Conservation (phyloP, 2,329 filamentous ascomycete species). For the Curvularia eragrostidis region DNA sequence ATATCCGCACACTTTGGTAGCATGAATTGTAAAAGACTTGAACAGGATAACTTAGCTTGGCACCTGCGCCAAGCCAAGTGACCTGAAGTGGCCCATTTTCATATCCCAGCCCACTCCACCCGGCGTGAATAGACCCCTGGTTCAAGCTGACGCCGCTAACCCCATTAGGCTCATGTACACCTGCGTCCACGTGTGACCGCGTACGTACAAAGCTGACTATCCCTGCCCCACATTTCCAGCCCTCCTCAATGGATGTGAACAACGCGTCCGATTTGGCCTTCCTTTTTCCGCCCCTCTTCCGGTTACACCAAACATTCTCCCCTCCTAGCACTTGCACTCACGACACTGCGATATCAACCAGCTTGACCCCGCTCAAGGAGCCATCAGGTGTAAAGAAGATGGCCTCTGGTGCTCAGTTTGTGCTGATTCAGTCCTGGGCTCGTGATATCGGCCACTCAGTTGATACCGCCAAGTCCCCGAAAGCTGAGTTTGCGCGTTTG, state of each 20-base stretch:
- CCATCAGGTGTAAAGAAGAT: neutral
- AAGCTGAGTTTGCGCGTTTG: constrained; percentile 34
- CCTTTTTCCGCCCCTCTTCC: neutral
- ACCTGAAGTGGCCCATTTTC: neutral
- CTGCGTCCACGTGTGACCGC: constrained; percentile 4
- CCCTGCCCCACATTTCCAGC: constrained; percentile 9
- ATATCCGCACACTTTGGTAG: neutral
- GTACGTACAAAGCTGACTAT: constrained; percentile 2
- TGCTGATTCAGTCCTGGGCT: constrained; percentile 23
- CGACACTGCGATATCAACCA: neutral
- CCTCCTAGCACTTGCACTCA: neutral
- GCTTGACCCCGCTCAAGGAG: neutral
- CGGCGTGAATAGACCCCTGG: constrained; percentile 1
- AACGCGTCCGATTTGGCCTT: neutral
- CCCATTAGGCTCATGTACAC: constrained; percentile 2
- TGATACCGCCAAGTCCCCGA: constrained; percentile 16
- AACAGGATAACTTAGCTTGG: neutral
- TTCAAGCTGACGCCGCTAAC: constrained; percentile 11
- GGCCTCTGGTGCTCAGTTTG: constrained; percentile 17
- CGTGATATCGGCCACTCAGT: constrained; percentile 19
- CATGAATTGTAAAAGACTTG: neutral
- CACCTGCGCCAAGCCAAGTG: neutral
- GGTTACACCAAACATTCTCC: neutral
- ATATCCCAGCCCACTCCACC: neutral
- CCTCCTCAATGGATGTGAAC: neutral